Base-by-base conservation (phyloP, 768 basidiomycete species). In the Boletus sensibilis region DNA sequence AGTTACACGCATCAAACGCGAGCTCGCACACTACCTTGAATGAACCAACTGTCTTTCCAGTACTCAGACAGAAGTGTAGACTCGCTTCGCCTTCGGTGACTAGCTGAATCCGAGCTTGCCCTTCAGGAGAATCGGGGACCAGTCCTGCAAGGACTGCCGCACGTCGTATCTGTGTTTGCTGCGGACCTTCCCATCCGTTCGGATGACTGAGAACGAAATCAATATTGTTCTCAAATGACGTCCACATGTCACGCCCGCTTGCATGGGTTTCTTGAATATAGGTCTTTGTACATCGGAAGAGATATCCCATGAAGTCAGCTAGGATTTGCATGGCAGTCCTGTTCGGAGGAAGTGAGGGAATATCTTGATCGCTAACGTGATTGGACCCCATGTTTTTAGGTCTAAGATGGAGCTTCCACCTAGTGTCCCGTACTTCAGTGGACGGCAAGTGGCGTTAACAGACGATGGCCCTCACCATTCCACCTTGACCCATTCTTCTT, bases 81-180 rank as follows among this genome's bases (percentile, higher is more conserved):
- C 77, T 78, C 0, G 82, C 82, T 62, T 83, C 82, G 33, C 80
- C 82, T 54, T 83, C 82, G 1, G 78, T 76, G 13, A 82, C 76
- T 27, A 82, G 78, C 23, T 71, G 68, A 20, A 82, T 64, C 14
- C 75, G 74, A 40, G 65, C 50, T 54, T 74, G 71, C 0, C 76
- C 80, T 20, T 61, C 66, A 18, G 62, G 54, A 5, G 67, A 73
- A 58, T 76, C 72, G 0, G 73, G 72, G 4, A 81, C 64, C 1
- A 81, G 66, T 10, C 73, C 70, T 7, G 78, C 80, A 42, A 67
- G 50, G 14, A 79, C 65, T 0, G 78, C 78, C 14, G 81, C 80
- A 16, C 68, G 68, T 42, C 80, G 70, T 58, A 81, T 77, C 47
- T 76, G 71, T 3, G 62, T 57, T 59, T 81, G 80, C 45, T 80